phyloP scores from a whole-genome alignment of 2,329 filamentous ascomycete genomes.

The Beauveria varroae region DNA sequence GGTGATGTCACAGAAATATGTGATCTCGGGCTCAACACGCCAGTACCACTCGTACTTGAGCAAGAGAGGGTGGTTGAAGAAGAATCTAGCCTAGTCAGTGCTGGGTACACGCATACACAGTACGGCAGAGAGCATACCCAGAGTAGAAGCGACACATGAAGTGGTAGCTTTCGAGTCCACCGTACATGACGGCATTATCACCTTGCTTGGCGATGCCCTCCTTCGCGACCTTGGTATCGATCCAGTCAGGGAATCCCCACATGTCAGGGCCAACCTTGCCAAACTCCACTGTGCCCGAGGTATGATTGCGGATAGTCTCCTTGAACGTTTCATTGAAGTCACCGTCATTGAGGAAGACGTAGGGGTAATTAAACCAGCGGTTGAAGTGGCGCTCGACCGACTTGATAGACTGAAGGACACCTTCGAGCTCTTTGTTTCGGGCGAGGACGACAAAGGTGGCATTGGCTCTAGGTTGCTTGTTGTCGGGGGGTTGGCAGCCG shows the following conservation, averaged over 20 bases:
- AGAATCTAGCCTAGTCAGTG: slow-evolving; percentile 53
- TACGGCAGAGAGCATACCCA: slow-evolving; percentile 49
- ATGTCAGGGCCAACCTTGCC: slow-evolving; percentile 83
- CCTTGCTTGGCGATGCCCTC: slow-evolving; percentile 96
- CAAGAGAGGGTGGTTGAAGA: slow-evolving; percentile 93
- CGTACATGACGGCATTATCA: slow-evolving; percentile 97
- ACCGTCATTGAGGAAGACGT: slow-evolving; percentile 95
- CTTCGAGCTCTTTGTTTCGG: slow-evolving; percentile 91
- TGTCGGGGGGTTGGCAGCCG: slow-evolving; percentile 78
- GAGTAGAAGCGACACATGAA: slow-evolving; percentile 99
- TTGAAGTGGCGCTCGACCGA: slow-evolving; percentile 99
- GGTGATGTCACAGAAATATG: slow-evolving; percentile 99
- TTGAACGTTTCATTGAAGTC: slow-evolving; percentile 96
- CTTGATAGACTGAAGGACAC: slow-evolving; percentile 93
- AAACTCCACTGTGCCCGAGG: slow-evolving; percentile 82
- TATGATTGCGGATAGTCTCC: slow-evolving; percentile 80
- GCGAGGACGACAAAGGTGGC: slow-evolving; percentile 94
- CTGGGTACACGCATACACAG: neutral
- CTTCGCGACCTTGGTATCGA: slow-evolving; percentile 85
- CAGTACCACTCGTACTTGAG: slow-evolving; percentile 99
- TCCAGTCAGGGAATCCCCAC: slow-evolving; percentile 98
- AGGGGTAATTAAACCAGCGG: slow-evolving; percentile 96
- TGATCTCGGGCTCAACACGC: slow-evolving; percentile 98
- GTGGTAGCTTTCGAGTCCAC: slow-evolving; percentile 96
- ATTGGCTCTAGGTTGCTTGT: slow-evolving; percentile 74